These are phyloP conservation scores for Vitis hybrid DNA, from an alignment of 177 flowering plant genomes.

Conservation along the genomic window DNA sequence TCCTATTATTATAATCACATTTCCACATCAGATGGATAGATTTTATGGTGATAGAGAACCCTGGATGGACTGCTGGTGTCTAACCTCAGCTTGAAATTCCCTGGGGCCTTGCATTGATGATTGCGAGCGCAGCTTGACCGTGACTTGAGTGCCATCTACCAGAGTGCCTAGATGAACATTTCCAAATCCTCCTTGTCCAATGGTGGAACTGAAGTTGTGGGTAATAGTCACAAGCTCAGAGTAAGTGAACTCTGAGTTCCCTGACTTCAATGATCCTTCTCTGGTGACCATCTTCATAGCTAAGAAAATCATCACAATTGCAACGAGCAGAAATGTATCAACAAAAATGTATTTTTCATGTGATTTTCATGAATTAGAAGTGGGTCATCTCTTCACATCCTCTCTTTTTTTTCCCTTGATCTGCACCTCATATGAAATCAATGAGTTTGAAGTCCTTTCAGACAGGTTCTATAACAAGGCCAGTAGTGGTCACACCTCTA, in stretches of 20 bases:
- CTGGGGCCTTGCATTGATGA: constrained; percentile 18
- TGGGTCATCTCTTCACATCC: not conserved
- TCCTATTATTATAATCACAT: not conserved
- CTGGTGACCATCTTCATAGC: not conserved
- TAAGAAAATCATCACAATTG: not conserved
- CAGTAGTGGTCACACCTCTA: not conserved
- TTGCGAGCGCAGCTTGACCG: constrained; percentile 27
- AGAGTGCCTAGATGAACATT: constrained; percentile 29
- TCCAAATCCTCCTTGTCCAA: constrained; percentile 43
- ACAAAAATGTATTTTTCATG: not conserved
- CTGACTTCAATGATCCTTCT: constrained; percentile 6
- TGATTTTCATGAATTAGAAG: too few species aligned
- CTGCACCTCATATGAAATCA: not conserved
- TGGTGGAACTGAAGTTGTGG: constrained; percentile 19
- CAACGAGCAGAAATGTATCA: not conserved
- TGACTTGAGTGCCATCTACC: constrained; percentile 24
- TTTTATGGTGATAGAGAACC: not conserved
- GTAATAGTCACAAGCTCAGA: constrained; percentile 30
- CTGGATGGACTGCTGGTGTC: not conserved
- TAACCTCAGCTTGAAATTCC: constrained; percentile 31
- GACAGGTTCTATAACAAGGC: too few species aligned
- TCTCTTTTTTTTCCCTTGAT: not conserved
- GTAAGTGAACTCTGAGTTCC: constrained; percentile 23
- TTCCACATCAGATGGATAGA: not conserved
- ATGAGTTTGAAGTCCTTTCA: too few species aligned